Conservation (phyloP, 176 grass and related monocot species). For the Panicum miliaceum region DNA sequence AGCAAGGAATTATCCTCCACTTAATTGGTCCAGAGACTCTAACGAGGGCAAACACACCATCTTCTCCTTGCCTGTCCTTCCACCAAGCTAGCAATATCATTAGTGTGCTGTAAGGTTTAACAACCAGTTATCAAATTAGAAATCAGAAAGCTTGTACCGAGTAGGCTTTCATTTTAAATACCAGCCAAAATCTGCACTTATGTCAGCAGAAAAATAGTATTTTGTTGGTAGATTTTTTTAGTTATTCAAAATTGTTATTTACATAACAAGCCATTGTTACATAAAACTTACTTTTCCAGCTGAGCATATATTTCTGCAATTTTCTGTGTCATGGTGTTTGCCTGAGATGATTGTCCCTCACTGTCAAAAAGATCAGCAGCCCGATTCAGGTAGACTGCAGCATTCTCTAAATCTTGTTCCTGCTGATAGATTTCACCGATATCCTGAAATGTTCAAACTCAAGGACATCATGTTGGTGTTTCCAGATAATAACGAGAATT, state of each 20-base stretch:
- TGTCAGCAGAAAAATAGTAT: neutral
- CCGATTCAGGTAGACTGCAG: constrained; percentile 67
- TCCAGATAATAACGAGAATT: neutral
- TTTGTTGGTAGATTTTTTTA: neutral
- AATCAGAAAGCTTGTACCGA: neutral
- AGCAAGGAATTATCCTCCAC: too few species aligned
- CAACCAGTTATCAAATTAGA: neutral
- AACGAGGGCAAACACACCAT: too few species aligned
- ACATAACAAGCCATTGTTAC: neutral
- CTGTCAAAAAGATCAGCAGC: constrained; percentile 89
- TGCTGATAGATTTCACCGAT: constrained; percentile 92
- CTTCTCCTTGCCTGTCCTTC: too few species aligned
- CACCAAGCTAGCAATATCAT: too few species aligned
- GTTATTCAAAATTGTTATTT: neutral
- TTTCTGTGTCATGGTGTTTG: constrained; percentile 80
- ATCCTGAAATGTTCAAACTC: constrained; percentile 65
- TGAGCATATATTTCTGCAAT: constrained; percentile 88
- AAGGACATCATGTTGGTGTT: neutral
- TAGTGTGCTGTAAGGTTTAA: too few species aligned
- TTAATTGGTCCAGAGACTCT: too few species aligned
- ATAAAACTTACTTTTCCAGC: constrained; percentile 76
- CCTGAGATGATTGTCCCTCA: constrained; percentile 77
- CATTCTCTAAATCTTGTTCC: constrained; percentile 83
- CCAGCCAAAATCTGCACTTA: neutral
- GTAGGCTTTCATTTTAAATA: neutral